Evolutionary conservation across 495 filamentous ascomycete species (phyloP).

Genomic region (Lasiosphaeriaceae sp.): DNA sequence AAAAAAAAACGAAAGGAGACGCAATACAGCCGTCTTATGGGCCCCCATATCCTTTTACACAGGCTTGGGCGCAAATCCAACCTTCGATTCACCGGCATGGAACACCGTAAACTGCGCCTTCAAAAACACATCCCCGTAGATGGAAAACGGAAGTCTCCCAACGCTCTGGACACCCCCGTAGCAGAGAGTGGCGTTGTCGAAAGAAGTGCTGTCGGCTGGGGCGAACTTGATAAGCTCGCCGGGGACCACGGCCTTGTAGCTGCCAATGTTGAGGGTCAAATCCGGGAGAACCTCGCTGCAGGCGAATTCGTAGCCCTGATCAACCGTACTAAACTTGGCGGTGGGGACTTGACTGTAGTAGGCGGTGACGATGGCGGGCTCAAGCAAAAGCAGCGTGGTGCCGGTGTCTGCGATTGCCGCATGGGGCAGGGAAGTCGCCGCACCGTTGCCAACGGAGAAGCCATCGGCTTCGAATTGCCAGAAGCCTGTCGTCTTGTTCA

Average conservation of each 20-base stretch:
- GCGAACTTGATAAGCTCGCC: conserved; percentile 60
- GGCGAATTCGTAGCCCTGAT: conserved; percentile 49
- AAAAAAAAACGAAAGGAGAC: no score
- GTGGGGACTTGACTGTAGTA: conserved; percentile 65
- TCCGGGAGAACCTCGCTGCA: conserved; percentile 35
- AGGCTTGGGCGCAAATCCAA: conserved; percentile 61
- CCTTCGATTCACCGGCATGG: conserved; percentile 47
- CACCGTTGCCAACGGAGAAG: conserved; percentile 45
- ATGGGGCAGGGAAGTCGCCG: conserved; percentile 16
- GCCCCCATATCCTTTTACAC: not conserved
- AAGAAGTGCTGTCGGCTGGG: conserved; percentile 36
- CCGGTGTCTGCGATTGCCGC: conserved; percentile 59
- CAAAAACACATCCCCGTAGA: conserved; percentile 81
- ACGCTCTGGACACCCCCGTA: conserved; percentile 65
- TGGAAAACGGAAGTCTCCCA: conserved; percentile 60
- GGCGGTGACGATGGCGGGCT: conserved; percentile 48
- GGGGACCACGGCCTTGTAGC: conserved; percentile 52
- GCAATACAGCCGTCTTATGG: no score
- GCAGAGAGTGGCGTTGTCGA: conserved; percentile 48
- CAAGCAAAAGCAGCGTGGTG: conserved; percentile 69
- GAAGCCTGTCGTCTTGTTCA: conserved; percentile 62
- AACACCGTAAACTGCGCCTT: conserved; percentile 82
- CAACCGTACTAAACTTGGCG: conserved; percentile 42
- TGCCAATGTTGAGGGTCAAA: conserved; percentile 56
- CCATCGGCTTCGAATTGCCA: conserved; percentile 66